phyloP scores from a whole-genome alignment of 2,329 filamentous ascomycete species.

The Cladosporium sphaerospermum region DNA sequence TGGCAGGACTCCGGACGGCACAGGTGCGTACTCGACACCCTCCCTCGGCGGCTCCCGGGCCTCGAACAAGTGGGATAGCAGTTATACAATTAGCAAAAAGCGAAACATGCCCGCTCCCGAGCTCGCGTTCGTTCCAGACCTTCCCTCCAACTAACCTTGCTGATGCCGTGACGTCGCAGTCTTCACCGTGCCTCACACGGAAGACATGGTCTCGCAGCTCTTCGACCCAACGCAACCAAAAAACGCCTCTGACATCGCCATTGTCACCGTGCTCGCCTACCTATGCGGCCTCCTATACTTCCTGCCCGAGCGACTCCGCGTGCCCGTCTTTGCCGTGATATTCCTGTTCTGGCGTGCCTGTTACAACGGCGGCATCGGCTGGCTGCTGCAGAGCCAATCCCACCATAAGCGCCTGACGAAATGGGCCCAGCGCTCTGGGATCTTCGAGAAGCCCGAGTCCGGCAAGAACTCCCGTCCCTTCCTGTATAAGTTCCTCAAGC shows the following conservation, averaged over 20 bases:
- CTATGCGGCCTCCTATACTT: conserved; percentile 69
- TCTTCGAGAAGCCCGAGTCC: conserved; percentile 79
- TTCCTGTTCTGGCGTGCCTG: conserved; percentile 89
- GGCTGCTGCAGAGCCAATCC: conserved; percentile 82
- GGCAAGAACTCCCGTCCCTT: conserved; percentile 76
- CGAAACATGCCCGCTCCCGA: not conserved
- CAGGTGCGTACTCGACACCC: conserved; percentile 54
- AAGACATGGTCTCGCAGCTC: conserved; percentile 98
- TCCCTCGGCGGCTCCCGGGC: not conserved
- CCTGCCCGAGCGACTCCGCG: conserved; percentile 63
- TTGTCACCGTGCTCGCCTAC: conserved; percentile 68
- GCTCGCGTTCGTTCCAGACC: not conserved
- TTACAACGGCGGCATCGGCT: conserved; percentile 92
- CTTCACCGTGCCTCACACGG: conserved; percentile 89
- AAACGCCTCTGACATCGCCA: conserved; percentile 78
- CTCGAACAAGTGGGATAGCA: conserved; percentile 6
- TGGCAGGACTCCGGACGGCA: conserved; percentile 85
- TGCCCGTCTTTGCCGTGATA: conserved; percentile 71
- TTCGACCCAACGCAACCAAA: conserved; percentile 92
- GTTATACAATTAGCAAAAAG: conserved; percentile 7
- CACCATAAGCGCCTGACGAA: conserved; percentile 77
- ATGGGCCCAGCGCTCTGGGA: conserved; percentile 78
- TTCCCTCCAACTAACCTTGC: conserved; percentile 11
- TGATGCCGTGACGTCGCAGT: conserved; percentile 50
- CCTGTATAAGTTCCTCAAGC: conserved; percentile 77